phyloP scores from a whole-genome alignment of 2,329 filamentous ascomycete species.

The Exophiala dermatitidis region DNA sequence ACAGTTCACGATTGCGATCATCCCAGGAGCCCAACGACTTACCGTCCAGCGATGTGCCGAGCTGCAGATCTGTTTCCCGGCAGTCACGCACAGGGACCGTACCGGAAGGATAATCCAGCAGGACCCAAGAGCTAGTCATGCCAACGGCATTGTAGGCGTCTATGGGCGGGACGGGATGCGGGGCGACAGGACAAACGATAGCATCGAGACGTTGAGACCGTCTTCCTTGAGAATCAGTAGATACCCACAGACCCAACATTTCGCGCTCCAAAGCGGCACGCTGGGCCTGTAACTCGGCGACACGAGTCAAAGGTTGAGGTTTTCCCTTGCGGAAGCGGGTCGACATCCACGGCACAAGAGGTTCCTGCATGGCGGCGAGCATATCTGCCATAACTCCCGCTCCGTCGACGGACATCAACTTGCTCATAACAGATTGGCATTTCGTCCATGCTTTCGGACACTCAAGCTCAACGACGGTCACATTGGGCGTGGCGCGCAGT shows the following conservation, averaged over 20 bases:
- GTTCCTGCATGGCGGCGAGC: constrained; percentile 49
- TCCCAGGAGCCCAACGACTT: constrained; percentile 51
- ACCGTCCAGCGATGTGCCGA: constrained; percentile 40
- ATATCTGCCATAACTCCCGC: constrained; percentile 50
- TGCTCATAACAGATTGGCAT: constrained; percentile 51
- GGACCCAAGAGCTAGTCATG: constrained; percentile 55
- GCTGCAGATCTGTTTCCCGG: constrained; percentile 43
- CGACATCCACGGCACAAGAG: constrained; percentile 54
- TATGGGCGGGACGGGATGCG: constrained; percentile 55
- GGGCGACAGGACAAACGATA: constrained; percentile 56
- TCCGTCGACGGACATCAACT: constrained; percentile 54
- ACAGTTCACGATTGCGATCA: constrained; percentile 52
- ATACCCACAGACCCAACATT: constrained; percentile 50
- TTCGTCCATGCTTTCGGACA: constrained; percentile 47
- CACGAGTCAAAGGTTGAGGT: constrained; percentile 41
- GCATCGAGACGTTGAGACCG: constrained; percentile 48
- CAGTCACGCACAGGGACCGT: constrained; percentile 49
- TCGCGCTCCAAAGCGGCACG: constrained; percentile 48
- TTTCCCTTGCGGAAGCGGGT: constrained; percentile 45
- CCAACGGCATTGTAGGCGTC: constrained; percentile 57
- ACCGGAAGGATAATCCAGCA: constrained; percentile 57
- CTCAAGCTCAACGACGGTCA: constrained; percentile 55
- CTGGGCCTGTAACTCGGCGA: constrained; percentile 49
- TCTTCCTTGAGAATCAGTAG: constrained; percentile 27
- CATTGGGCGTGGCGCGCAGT: constrained; percentile 33